Evolutionary conservation across 768 basidiomycete species (phyloP).

Genomic region (Candolleomyces efflorescens): DNA sequence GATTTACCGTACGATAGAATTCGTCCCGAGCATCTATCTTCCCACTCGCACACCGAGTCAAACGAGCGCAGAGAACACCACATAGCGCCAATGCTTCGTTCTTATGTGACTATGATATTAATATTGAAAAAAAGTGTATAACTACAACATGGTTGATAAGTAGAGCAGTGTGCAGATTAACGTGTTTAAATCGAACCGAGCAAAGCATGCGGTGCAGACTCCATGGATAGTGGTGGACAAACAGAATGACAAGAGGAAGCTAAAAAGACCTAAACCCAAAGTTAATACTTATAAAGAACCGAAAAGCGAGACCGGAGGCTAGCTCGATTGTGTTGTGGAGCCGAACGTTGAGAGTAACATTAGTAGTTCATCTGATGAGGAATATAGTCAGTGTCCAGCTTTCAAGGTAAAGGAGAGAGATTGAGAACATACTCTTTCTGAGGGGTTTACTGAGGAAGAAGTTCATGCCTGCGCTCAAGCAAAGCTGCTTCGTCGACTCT

Average conservation of each 20-base stretch:
- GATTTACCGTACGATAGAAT: too few species aligned
- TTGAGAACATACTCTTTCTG: constrained; percentile 44
- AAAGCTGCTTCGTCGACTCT: constrained; percentile 70
- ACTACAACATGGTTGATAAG: neutral
- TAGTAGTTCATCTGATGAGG: constrained; percentile 47
- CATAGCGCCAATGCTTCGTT: too few species aligned
- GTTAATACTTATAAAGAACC: neutral
- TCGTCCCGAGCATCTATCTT: too few species aligned
- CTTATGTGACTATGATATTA: too few species aligned
- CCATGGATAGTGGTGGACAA: too few species aligned
- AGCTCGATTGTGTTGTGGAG: constrained; percentile 13
- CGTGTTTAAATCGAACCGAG: neutral
- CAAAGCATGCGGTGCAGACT: too few species aligned
- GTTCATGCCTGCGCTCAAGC: constrained; percentile 78
- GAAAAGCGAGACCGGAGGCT: neutral
- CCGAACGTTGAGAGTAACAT: constrained; percentile 54
- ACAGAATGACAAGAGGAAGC: neutral
- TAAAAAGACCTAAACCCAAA: neutral
- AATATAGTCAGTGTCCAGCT: neutral
- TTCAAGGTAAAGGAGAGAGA: neutral
- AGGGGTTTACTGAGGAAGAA: constrained; percentile 72
- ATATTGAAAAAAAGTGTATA: too few species aligned
- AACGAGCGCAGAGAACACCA: too few species aligned
- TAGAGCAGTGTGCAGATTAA: neutral
- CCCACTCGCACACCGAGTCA: too few species aligned